Evolutionary conservation across 208 protist genomes (phyloP).

Genomic region (Crithidia bombi): DNA sequence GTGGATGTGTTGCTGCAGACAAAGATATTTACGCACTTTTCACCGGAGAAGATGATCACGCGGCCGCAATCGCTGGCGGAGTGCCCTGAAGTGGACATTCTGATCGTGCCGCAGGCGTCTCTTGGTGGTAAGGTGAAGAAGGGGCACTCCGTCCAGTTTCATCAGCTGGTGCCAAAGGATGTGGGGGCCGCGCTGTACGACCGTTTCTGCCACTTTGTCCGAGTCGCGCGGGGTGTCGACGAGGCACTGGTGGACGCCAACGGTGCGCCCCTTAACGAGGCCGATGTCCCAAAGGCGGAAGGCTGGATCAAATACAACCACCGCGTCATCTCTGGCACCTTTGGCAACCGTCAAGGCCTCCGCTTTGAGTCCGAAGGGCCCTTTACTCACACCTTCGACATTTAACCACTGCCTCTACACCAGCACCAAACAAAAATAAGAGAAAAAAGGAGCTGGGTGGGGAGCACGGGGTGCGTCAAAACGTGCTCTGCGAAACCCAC

Average conservation of each 20-base stretch:
- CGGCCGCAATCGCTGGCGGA: conserved; percentile 54
- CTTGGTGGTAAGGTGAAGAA: conserved; percentile 88
- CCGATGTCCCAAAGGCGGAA: conserved; percentile 13
- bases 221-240: conserved; percentile 58
- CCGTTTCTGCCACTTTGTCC: conserved; percentile 65
- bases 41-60: conserved; percentile 52
- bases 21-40: conserved; percentile 77
- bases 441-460: conserved; percentile 2
- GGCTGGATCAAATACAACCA: conserved; percentile 50
- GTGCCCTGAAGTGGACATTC: conserved; percentile 61
- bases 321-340: conserved; percentile 79
- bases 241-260: conserved; percentile 51
- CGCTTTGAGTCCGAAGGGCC: conserved; percentile 79
- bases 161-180: conserved; percentile 71
- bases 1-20: conserved; percentile 62
- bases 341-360: conserved; percentile 84
- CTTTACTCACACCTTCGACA: conserved; percentile 84
- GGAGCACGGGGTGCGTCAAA: too few species aligned
- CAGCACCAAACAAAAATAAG: too few species aligned
- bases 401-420: conserved; percentile 50
- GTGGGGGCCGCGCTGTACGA: conserved; percentile 54
- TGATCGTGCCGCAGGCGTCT: conserved; percentile 87
- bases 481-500: too few species aligned
- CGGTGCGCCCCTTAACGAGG: conserved; percentile 36
- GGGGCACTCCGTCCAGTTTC: conserved; percentile 81